phyloP scores from a whole-genome alignment of 176 grass and related monocot genomes.

The Calamus simplicifolius region DNA sequence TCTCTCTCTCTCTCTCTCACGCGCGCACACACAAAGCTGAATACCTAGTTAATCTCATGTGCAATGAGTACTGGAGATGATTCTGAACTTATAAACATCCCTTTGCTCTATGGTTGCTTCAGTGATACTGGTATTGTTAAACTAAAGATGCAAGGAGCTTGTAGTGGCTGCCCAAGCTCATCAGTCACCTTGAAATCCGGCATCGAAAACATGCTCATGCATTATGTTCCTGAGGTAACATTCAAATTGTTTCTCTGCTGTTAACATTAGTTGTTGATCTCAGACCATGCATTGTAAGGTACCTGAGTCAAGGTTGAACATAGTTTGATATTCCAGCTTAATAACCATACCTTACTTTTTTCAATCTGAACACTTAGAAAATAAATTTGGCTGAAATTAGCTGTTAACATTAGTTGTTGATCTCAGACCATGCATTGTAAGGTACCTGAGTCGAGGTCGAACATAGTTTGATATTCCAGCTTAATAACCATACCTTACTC shows the following conservation, averaged over 20 bases:
- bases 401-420: not conserved
- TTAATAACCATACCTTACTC: too few species aligned
- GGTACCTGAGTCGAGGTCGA: not conserved
- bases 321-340: not conserved
- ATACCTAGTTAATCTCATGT: too few species aligned
- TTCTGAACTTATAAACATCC: not conserved
- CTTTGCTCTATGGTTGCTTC: constrained; percentile 17
- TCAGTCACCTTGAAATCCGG: constrained; percentile 94
- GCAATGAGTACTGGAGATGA: not conserved
- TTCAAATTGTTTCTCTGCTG: not conserved
- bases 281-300: not conserved
- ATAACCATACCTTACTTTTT: too few species aligned
- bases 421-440: not conserved
- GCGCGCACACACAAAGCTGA: too few species aligned
- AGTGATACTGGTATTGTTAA: constrained; percentile 84
- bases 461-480: not conserved
- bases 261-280: not conserved
- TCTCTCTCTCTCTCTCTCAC: too few species aligned
- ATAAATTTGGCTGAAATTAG: too few species aligned
- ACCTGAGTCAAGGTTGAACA: not conserved
- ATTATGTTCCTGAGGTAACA: constrained; percentile 93
- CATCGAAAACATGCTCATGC: constrained; percentile 99
- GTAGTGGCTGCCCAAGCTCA: constrained; percentile 94
- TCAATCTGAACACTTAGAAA: too few species aligned
- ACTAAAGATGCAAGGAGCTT: constrained; percentile 96